phyloP scores from a whole-genome alignment of 192 early-diverging fungal genomes.

The Paraglomus occultum region DNA sequence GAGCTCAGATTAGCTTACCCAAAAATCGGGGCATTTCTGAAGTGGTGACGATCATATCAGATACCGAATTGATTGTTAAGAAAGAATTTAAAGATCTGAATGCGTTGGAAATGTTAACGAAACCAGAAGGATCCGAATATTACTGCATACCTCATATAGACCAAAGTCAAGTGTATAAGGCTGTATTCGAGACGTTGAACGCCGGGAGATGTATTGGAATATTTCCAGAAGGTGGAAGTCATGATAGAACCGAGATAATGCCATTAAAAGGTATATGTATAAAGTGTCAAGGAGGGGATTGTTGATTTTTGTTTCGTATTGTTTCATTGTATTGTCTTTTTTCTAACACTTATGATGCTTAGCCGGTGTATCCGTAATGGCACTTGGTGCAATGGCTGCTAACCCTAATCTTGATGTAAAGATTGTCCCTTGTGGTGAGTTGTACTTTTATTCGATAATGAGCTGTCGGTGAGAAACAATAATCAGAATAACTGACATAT shows the following conservation, averaged over 20 bases:
- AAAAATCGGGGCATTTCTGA: slow-evolving; percentile 58
- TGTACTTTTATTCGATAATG: not conserved
- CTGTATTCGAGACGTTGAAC: slow-evolving; percentile 77
- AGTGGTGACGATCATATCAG: slow-evolving; percentile 76
- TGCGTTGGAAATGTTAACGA: slow-evolving; percentile 62
- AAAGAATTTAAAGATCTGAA: slow-evolving; percentile 72
- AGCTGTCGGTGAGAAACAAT: no score
- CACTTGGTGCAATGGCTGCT: slow-evolving; percentile 84
- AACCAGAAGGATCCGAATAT: slow-evolving; percentile 54
- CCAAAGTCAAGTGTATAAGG: slow-evolving; percentile 82
- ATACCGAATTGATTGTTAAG: slow-evolving; percentile 77
- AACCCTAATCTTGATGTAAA: slow-evolving; percentile 85
- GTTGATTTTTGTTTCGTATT: slow-evolving; percentile 3
- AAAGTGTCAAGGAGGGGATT: not conserved
- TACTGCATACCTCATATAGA: slow-evolving; percentile 84
- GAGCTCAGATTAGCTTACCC: slow-evolving; percentile 65
- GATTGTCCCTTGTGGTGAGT: slow-evolving; percentile 78
- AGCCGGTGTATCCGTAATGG: slow-evolving; percentile 83
- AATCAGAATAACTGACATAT: not conserved
- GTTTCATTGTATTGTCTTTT: not conserved
- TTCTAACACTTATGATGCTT: slow-evolving; percentile 2
- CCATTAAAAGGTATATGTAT: slow-evolving; percentile 77
- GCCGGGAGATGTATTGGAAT: slow-evolving; percentile 83
- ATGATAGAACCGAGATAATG: slow-evolving; percentile 94
- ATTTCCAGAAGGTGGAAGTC: slow-evolving; percentile 98